Evolutionary conservation across 257 asterid genomes (phyloP).

Genomic region (Coffea canephora): DNA sequence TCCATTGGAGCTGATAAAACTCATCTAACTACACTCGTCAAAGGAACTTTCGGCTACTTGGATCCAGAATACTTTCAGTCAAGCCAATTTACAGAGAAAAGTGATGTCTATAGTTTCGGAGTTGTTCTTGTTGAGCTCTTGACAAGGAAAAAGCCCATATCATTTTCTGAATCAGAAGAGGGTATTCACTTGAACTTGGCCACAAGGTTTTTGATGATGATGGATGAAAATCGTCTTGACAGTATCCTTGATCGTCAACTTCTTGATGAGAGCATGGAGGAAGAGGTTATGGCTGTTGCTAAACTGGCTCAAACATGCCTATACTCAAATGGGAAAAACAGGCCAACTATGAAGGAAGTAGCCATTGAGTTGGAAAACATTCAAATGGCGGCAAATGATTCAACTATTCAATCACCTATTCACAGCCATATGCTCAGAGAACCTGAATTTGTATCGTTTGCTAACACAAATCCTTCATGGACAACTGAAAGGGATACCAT

Average conservation of each 20-base stretch:
- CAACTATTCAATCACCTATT: not conserved
- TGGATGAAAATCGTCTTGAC: not conserved
- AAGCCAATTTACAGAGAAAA: slow-evolving; percentile 6
- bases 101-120: slow-evolving; percentile 19
- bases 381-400: not conserved
- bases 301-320: not conserved
- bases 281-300: not conserved
- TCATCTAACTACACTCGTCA: slow-evolving; percentile 11
- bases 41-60: slow-evolving; percentile 20
- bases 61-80: slow-evolving; percentile 13
- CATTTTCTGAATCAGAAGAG: not conserved
- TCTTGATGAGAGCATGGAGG: not conserved
- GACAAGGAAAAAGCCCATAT: slow-evolving; percentile 13
- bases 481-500: not conserved
- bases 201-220: not conserved
- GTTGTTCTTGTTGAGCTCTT: slow-evolving; percentile 18
- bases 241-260: slow-evolving; percentile 5
- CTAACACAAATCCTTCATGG: not conserved
- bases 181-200: not conserved
- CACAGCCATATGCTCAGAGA: not conserved
- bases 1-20: slow-evolving; percentile 2
- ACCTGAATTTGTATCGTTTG: not conserved
- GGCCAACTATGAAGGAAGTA: not conserved
- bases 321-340: not conserved
- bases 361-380: not conserved